Evolutionary conservation across 176 grass and related monocot genomes (phyloP), one percentile per base, ranked within the genome.

Genomic region (Poa annua): DNA sequence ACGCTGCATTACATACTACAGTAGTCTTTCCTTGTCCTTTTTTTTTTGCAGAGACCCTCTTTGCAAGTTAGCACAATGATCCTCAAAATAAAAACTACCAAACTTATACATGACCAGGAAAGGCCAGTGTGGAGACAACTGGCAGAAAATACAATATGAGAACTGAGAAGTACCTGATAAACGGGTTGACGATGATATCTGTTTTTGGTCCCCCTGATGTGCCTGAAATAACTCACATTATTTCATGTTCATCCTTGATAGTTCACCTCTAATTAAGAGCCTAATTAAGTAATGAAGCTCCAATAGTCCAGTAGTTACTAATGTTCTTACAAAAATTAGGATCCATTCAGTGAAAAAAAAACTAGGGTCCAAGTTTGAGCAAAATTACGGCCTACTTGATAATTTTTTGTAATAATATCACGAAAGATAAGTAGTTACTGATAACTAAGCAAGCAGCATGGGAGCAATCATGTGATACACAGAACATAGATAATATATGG

Each of bases 151-250:
- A 49, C 24, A 49, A 26, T 15, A 83, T 79, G 48, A 75, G 57
- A 75, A 71, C 36, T 90, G 29, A 75, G 39, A 75, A 71, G 66
- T 90, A 96, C 91, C 91, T 89, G 88, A 66, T 33, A 24, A 76
- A 88, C 71, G 90, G 78, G 51, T 88, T 47, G 65, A 90, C 38
- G 71, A 78, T 66, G 52, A 12, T 77, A 66, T 73, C 89, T 84
- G 84, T 53, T 85, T 86, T 78, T 97, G 92, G 76, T 89, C 82
- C 15, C 68, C 88, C 33, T 80, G 77, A 68, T 55, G 81, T 78
- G 80, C 66, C 94, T 97, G 87, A 80, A 76, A 89, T 81, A 80
- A 85, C n/a, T 26, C 52, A 63, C 56, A 65, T 51, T 36, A 60
- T 59, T 67, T 42, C 52, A 83, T 21, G 11, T 11, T 68, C 66